Conservation (phyloP, 2,329 filamentous ascomycete species). For the Daldinia sp. region DNA sequence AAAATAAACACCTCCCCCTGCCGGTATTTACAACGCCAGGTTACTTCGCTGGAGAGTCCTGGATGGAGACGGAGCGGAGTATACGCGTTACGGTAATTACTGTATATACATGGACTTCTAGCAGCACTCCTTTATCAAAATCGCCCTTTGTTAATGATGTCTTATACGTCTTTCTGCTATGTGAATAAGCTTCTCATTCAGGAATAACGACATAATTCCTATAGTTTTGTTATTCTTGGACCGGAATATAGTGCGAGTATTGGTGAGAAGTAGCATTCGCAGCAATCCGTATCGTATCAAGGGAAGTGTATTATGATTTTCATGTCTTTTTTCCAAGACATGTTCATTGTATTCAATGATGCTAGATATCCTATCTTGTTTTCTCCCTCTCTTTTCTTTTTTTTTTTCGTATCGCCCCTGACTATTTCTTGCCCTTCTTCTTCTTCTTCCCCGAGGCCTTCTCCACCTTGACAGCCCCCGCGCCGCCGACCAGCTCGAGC, state of each 20-base stretch:
- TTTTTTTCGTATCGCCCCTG: not conserved
- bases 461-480: slow-evolving; percentile 73
- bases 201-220: not conserved
- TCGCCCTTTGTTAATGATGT: slow-evolving; percentile 11
- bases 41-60: slow-evolving; percentile 22
- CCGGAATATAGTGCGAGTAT: too few species aligned
- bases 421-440: slow-evolving; percentile 62
- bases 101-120: slow-evolving; percentile 36
- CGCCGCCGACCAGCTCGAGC: slow-evolving; percentile 72
- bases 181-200: not conserved
- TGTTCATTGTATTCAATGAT: not conserved
- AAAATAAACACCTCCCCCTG: slow-evolving; percentile 8
- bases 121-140: slow-evolving; percentile 26
- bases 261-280: not conserved
- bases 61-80: slow-evolving; percentile 6
- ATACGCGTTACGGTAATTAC: slow-evolving; percentile 21
- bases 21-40: slow-evolving; percentile 13
- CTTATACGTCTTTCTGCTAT: not conserved
- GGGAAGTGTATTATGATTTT: not conserved
- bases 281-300: not conserved
- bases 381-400: slow-evolving; percentile 46
- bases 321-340: not conserved
- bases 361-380: slow-evolving; percentile 1
- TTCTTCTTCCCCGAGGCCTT: slow-evolving; percentile 62
- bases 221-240: not conserved